Evolutionary conservation across 148 eudicot genomes (phyloP).

Genomic region (Limonium bicolor): DNA sequence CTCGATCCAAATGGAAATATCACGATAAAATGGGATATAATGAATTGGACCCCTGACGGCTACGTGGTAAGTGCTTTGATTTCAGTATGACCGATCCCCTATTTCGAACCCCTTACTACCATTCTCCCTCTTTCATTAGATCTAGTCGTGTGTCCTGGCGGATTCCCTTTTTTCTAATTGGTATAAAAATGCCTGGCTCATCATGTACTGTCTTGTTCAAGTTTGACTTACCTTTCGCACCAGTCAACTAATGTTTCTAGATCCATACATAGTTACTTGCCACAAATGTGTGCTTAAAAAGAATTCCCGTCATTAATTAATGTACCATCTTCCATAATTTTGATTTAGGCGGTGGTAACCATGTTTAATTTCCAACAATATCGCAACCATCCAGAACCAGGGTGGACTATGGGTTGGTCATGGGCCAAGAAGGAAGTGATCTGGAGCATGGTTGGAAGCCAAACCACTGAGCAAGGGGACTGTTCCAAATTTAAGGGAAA

Average conservation of each 20-base stretch:
- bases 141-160: no score
- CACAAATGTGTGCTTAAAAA: not conserved
- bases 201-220: no score
- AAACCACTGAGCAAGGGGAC: conserved; percentile 54
- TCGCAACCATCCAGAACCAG: conserved; percentile 45
- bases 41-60: conserved; percentile 47
- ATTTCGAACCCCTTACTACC: not conserved
- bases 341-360: conserved; percentile 20
- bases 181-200: no score
- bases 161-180: not conserved
- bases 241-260: not conserved
- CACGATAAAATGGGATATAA: conserved; percentile 40
- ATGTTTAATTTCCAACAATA: conserved; percentile 41
- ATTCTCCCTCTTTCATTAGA: not conserved
- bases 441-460: conserved; percentile 48
- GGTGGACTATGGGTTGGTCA: conserved; percentile 56
- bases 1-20: conserved; percentile 38
- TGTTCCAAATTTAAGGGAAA: conserved; percentile 36
- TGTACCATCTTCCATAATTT: no score
- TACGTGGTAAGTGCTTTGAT: conserved; percentile 23
- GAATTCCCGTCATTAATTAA: not conserved
- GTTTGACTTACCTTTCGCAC: no score
- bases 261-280: no score
- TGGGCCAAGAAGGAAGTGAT: conserved; percentile 64
- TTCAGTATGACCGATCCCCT: not conserved